Conservation (phyloP, 2,329 filamentous ascomycete species). For the Fusarium torreyae region DNA sequence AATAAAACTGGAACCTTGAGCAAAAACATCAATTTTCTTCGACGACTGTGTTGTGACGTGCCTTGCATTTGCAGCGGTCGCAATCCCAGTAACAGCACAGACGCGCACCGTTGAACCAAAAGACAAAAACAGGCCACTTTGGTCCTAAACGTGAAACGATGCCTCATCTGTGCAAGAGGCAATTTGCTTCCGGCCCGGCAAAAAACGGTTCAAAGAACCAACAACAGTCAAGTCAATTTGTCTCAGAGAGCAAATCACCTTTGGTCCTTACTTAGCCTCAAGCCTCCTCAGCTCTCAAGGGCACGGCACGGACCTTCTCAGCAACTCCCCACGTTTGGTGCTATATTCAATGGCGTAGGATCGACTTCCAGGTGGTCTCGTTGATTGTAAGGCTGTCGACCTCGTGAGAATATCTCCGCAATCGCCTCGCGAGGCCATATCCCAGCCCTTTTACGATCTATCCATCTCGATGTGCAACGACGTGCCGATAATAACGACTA, state of each 20-base stretch:
- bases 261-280: constrained; percentile 11
- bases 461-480: constrained; percentile 9
- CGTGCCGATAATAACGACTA: not conserved
- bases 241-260: constrained; percentile 10
- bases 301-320: constrained; percentile 25
- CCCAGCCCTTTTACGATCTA: constrained; percentile 13
- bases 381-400: constrained; percentile 36
- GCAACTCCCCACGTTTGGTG: not conserved
- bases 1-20: not conserved
- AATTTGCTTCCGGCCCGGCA: constrained; percentile 5
- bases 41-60: constrained; percentile 15
- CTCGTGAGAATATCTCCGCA: constrained; percentile 9
- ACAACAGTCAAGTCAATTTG: not conserved
- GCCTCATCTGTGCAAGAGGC: constrained; percentile 6
- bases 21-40: not conserved
- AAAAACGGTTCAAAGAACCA: constrained; percentile 5
- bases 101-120: constrained; percentile 16
- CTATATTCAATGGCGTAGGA: constrained; percentile 7
- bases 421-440: constrained; percentile 16
- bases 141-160: constrained; percentile 32
- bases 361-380: constrained; percentile 9
- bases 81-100: constrained; percentile 15
- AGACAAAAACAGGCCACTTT: constrained; percentile 36
- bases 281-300: constrained; percentile 20
- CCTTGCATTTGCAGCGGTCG: constrained; percentile 16